Conservation (phyloP, 495 filamentous ascomycete genomes). For the Penicillium crystallinum region DNA sequence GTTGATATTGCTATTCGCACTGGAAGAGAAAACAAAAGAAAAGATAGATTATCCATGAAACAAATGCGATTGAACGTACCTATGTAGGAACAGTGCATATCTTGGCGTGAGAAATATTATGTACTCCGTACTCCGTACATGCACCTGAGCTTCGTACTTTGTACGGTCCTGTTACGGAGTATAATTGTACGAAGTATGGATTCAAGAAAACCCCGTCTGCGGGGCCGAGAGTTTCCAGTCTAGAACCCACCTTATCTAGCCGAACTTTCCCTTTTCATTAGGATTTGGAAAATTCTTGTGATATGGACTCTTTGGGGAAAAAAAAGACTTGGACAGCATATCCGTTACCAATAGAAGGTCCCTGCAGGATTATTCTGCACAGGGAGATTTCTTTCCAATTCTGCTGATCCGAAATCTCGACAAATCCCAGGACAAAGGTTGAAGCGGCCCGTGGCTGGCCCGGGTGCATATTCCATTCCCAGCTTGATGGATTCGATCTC, state of each 20-base stretch:
- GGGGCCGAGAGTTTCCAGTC: slow-evolving; percentile 10
- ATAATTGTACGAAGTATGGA: neutral
- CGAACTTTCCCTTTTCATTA: too few relatives aligned
- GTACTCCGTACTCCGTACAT: neutral
- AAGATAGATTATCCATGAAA: neutral
- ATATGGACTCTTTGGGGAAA: too few relatives aligned
- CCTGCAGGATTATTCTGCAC: neutral
- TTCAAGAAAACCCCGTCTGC: neutral
- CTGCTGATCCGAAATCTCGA: neutral
- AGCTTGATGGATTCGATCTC: slow-evolving; percentile 9
- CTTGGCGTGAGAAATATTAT: neutral
- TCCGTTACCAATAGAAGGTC: too few relatives aligned
- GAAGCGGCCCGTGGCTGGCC: slow-evolving; percentile 16
- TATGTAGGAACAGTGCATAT: neutral
- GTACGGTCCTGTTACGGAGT: neutral
- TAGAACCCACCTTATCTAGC: neutral
- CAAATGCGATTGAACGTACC: neutral
- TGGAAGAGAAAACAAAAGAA: neutral
- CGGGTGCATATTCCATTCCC: slow-evolving; percentile 25
- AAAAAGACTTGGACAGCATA: too few relatives aligned
- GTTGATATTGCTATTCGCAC: too few relatives aligned
- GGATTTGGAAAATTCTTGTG: too few relatives aligned
- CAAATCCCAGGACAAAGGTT: slow-evolving; percentile 13
- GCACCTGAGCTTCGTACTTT: too few relatives aligned
- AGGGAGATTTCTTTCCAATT: neutral